Percentiles rank a stretch among this genome's conserved stretches.
phyloP scores from a whole-genome alignment of 192 early-diverging fungal genomes.

The Coemansia sp. region DNA sequence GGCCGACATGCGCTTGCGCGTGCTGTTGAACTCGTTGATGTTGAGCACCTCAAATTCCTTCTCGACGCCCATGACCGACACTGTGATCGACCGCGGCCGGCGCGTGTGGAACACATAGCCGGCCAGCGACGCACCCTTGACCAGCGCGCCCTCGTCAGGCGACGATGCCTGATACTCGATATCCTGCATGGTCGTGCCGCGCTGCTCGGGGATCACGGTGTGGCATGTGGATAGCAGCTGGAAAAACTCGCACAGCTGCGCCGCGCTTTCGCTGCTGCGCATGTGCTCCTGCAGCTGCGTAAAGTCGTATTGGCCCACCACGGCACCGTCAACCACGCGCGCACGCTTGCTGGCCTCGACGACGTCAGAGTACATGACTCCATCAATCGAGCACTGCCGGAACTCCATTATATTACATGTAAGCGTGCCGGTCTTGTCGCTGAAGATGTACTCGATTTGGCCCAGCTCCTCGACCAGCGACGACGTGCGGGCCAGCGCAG shows the following conservation, averaged over 20 bases:
- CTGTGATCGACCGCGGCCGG: conserved; percentile 49
- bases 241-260: conserved; percentile 85
- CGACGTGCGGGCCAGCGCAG: conserved; percentile 88
- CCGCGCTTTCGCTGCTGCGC: conserved; percentile 53
- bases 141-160: conserved; percentile 95
- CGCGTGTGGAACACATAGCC: conserved; percentile 67
- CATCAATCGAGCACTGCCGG: conserved; percentile 86
- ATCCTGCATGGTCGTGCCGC: conserved; percentile 54
- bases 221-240: conserved; percentile 91
- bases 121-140: conserved; percentile 66
- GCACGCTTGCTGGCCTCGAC: conserved; percentile 90
- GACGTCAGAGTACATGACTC: conserved; percentile 83
- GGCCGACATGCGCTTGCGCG: conserved; percentile 97
- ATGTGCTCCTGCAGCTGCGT: conserved; percentile 62
- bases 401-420: conserved; percentile 91
- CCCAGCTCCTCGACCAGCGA: conserved; percentile 96
- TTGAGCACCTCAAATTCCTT: conserved; percentile 90
- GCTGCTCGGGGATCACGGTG: conserved; percentile 93
- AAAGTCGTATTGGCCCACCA: conserved; percentile 66
- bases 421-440: conserved; percentile 91
- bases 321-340: conserved; percentile 66
- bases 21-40: conserved; percentile 98
- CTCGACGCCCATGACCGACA: conserved; percentile 36
- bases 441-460: conserved; percentile 97
- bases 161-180: conserved; percentile 94